Base-by-base conservation (phyloP, 306 rosid genomes). In the Fragaria vesca region DNA sequence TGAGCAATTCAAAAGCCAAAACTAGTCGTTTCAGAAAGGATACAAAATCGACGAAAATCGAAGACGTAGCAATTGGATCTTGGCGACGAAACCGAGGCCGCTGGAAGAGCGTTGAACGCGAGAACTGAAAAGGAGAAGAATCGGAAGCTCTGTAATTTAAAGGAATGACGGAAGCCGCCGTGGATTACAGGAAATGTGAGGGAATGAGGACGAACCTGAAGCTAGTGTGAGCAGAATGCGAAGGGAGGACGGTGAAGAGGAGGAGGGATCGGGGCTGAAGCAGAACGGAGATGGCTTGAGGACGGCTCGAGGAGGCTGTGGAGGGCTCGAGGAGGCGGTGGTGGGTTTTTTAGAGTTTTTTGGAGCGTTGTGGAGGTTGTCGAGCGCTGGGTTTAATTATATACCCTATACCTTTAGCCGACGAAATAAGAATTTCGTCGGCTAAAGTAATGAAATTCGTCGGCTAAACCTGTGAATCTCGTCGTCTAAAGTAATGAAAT, bases 1-100 rank as follows among this genome's bases (percentile, higher is more conserved):
- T 12, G 6, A 11, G 7, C 62, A 66, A 67, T 20, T 20, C 47
- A 38, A 68, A 40, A 86, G 69, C 50, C 28, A 6, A 57, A 57
- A 63, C 21, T 18, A 78, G 40, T 26, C 8, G n/a, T 13, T 71
- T 15, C 36, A 18, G 24, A 13, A 77, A 76, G 97, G 97, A 92
- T 92, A 92, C 98, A 76, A 92, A 95, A 88, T 95, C 97, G 68
- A 92, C 89, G 69, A 95, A 55, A 70, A 46, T 95, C 84, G 57
- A 95, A 77, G 65, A 82, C 90, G 72, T 91, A 95, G 90, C 98
- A 95, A 71, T 84, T 91, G 80, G 97, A 90, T 83, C 55, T 80
- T 52, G 97, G 98, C 40, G 54, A 75, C 45, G 79, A 77, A 81
- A 95, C 58, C 11, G 98, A 88, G 75, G 78, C 73, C 5, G 84